Evolutionary conservation across 2,329 filamentous ascomycete genomes (phyloP).

Genomic region (Xylariales sp.): DNA sequence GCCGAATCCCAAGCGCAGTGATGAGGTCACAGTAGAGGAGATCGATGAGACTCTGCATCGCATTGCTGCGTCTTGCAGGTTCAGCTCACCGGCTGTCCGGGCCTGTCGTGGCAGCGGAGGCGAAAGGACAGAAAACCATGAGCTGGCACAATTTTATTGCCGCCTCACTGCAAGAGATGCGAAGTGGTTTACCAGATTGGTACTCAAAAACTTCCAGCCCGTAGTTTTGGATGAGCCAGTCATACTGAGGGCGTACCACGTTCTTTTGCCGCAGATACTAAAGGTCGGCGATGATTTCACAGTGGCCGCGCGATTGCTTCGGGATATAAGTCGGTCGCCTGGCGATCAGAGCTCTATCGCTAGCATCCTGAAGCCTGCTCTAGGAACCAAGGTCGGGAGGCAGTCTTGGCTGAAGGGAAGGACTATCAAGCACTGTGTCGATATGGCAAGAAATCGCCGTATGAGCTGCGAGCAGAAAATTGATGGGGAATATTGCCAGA

Average conservation of each 20-base stretch:
- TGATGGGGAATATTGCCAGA: conserved; percentile 86
- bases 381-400: conserved; percentile 61
- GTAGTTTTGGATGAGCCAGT: conserved; percentile 54
- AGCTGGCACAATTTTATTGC: conserved; percentile 45
- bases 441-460: conserved; percentile 53
- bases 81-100: conserved; percentile 60
- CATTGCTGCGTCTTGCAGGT: conserved; percentile 64
- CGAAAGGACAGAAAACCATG: background rate
- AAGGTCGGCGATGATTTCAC: conserved; percentile 66
- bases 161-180: conserved; percentile 63
- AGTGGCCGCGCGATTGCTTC: conserved; percentile 52
- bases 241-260: conserved; percentile 60
- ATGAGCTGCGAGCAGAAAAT: conserved; percentile 79
- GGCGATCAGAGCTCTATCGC: conserved; percentile 21
- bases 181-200: conserved; percentile 81
- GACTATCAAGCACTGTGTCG: conserved; percentile 69
- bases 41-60: conserved; percentile 62
- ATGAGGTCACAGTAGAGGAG: conserved; percentile 62
- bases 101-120: background rate
- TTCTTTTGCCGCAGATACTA: conserved; percentile 64
- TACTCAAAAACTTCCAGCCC: conserved; percentile 72
- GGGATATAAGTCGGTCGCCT: conserved; percentile 21
- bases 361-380: conserved; percentile 40
- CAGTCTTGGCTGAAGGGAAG: conserved; percentile 61
- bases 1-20: conserved; percentile 38